Conservation (phyloP, 2,329 filamentous ascomycete genomes). For the Lomentospora prolificans region DNA sequence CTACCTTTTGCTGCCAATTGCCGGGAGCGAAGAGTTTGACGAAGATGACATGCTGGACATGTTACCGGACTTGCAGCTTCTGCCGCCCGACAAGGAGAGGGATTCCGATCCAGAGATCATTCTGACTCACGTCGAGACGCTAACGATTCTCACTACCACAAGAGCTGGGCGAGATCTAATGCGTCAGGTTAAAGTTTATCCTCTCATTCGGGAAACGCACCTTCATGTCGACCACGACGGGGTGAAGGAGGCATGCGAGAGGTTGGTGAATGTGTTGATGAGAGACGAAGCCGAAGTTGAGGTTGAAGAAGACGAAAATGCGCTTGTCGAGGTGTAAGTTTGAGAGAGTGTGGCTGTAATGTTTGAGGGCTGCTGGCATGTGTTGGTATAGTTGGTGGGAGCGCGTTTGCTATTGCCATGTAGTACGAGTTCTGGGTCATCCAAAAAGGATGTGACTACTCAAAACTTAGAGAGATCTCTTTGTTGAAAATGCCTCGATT, state of each 20-base stretch:
- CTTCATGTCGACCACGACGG: constrained; percentile 65
- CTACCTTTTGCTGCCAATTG: constrained; percentile 81
- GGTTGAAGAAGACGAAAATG: constrained; percentile 42
- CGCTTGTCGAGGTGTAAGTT: constrained; percentile 43
- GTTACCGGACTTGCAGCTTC: constrained; percentile 80
- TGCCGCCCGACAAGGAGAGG: constrained; percentile 80
- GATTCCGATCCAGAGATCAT: constrained; percentile 70
- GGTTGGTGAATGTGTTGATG: constrained; percentile 82
- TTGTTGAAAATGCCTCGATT: too few relatives aligned
- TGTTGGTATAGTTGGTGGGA: neutral
- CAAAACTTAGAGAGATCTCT: too few relatives aligned
- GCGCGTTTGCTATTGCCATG: too few relatives aligned
- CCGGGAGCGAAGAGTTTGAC: constrained; percentile 76
- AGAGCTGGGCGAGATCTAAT: constrained; percentile 64
- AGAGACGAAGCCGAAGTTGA: constrained; percentile 57
- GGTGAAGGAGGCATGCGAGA: constrained; percentile 76
- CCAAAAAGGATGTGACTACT: too few relatives aligned
- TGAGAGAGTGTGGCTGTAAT: neutral
- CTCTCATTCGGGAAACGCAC: constrained; percentile 81
- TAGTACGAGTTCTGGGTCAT: too few relatives aligned
- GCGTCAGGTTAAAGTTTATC: constrained; percentile 73
- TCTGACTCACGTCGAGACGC: constrained; percentile 78
- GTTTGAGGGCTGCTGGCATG: neutral
- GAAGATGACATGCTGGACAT: constrained; percentile 80
- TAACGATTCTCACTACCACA: constrained; percentile 74